Conservation (phyloP, 1,139 yeast genomes). For the Kurtzmaniella quercitrusa region DNA sequence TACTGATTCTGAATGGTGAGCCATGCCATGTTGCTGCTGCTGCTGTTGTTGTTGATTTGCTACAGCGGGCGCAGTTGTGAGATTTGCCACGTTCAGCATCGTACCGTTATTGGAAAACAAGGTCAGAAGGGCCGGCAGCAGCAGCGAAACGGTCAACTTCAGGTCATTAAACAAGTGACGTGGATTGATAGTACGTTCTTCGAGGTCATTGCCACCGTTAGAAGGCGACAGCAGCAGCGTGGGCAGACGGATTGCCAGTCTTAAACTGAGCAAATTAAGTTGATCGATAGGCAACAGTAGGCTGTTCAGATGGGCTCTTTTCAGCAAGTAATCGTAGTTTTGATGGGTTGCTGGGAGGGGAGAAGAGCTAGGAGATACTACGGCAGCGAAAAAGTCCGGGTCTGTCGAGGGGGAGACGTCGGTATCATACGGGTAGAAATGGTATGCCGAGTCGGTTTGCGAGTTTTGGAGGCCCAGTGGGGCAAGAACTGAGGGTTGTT, state of each 20-base stretch:
- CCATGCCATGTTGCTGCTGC: conserved; percentile 11
- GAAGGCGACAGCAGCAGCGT: conserved; percentile 1
- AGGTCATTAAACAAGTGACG: conserved; percentile 22
- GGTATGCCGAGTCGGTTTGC: conserved; percentile 6
- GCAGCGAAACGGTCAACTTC: conserved; percentile 12
- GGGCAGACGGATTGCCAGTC: conserved; percentile 5
- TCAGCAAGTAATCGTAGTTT: conserved; percentile 10
- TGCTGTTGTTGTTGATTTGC: conserved; percentile 10
- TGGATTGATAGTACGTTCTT: conserved; percentile 33
- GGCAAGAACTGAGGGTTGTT: background rate
- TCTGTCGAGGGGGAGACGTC: background rate
- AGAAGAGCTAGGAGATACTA: conserved; percentile 1
- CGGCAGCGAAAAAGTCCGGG: conserved; percentile 9
- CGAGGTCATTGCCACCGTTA: conserved; percentile 7
- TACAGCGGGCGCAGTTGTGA: background rate
- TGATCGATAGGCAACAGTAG: conserved; percentile 25
- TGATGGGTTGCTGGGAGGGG: conserved; percentile 2
- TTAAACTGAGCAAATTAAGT: conserved; percentile 25
- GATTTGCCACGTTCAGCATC: conserved; percentile 8
- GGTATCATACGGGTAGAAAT: conserved; percentile 3
- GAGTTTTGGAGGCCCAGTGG: background rate
- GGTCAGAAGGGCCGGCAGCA: conserved; percentile 12
- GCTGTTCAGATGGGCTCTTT: conserved; percentile 10
- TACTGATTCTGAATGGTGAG: no score
- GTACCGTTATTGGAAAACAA: conserved; percentile 6